Conservation (phyloP, 441 rosid species). For the Croton laevigatus region DNA sequence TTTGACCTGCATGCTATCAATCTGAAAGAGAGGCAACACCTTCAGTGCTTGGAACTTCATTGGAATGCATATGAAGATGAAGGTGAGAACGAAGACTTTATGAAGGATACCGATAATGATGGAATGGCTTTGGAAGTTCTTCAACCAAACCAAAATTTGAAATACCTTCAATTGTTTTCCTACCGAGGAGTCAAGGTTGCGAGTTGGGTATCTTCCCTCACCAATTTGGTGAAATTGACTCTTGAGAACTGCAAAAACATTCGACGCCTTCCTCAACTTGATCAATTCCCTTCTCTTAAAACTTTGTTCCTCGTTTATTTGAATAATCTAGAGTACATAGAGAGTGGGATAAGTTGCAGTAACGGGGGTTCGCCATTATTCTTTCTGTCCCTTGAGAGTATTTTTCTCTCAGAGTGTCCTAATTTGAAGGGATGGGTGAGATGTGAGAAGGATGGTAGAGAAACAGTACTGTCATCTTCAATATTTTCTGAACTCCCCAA, state of each 20-base stretch:
- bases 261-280: neutral
- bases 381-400: neutral
- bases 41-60: neutral
- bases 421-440: slow-evolving; percentile 17
- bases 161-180: neutral
- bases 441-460: neutral
- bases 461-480: too few relatives aligned
- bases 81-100: neutral
- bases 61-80: neutral
- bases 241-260: neutral
- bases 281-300: slow-evolving; percentile 15
- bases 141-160: slow-evolving; percentile 12
- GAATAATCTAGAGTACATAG: slow-evolving; percentile 11
- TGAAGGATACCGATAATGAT: neutral
- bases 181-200: slow-evolving; percentile 14
- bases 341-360: neutral
- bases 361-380: too few relatives aligned
- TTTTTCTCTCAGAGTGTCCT: neutral
- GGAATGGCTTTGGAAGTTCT: neutral
- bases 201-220: slow-evolving; percentile 16
- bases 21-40: slow-evolving; percentile 2
- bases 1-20: neutral
- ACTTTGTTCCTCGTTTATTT: neutral
- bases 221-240: slow-evolving; percentile 6
- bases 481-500: neutral